These are phyloP conservation scores for Torulaspora globosa DNA, from an alignment of 1,139 yeast genomes.

Conservation along the genomic window DNA sequence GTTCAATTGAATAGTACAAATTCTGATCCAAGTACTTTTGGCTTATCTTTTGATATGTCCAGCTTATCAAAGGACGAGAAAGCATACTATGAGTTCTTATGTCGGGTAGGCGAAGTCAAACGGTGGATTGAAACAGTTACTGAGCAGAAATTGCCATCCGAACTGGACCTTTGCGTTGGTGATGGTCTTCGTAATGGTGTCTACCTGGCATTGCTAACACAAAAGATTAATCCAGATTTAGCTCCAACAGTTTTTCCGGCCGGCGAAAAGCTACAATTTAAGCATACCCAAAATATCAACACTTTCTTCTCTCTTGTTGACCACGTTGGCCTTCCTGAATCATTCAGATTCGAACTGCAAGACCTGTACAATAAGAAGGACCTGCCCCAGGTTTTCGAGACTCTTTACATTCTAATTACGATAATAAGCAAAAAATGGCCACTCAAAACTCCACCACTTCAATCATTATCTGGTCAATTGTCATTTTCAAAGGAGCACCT, in stretches of 20 bases:
- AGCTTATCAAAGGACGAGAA: slow-evolving; percentile 23
- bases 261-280: slow-evolving; percentile 64
- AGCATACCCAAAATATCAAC: slow-evolving; percentile 90
- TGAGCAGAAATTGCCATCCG: slow-evolving; percentile 49
- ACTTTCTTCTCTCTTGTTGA: slow-evolving; percentile 72
- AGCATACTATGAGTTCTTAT: slow-evolving; percentile 76
- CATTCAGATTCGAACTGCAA: slow-evolving; percentile 84
- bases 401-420: slow-evolving; percentile 83
- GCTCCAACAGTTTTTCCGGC: slow-evolving; percentile 54
- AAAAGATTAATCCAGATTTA: slow-evolving; percentile 62
- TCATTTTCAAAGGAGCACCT: slow-evolving; percentile 67
- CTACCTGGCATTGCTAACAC: slow-evolving; percentile 72
- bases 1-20: neutral
- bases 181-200: slow-evolving; percentile 80
- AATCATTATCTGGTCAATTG: slow-evolving; percentile 58
- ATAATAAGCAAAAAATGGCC: slow-evolving; percentile 48
- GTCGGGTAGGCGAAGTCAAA: slow-evolving; percentile 84
- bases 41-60: slow-evolving; percentile 14
- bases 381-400: slow-evolving; percentile 89
- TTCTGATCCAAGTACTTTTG: neutral
- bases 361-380: slow-evolving; percentile 91
- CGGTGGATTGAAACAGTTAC: slow-evolving; percentile 64
- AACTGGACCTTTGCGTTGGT: slow-evolving; percentile 49
- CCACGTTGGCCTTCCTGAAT: slow-evolving; percentile 71
- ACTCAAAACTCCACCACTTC: slow-evolving; percentile 53